A percentile compares a stretch with the other conserved stretches of the same genome.
phyloP scores from a whole-genome alignment of 768 basidiomycete species.

The Galerina marginata region DNA sequence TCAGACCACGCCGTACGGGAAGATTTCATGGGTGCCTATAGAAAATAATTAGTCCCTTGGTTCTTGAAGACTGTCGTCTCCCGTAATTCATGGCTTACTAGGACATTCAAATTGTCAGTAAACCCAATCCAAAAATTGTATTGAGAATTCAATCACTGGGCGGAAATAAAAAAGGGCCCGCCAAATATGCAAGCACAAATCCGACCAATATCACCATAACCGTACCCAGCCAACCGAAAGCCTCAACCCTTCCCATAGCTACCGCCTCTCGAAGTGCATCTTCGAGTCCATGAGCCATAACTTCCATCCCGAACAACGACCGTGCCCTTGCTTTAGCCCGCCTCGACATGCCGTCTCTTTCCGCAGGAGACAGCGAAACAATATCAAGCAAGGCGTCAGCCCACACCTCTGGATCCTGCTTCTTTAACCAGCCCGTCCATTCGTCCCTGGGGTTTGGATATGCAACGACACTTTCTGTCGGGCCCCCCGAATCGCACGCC shows the following conservation, averaged over 20 bases:
- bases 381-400: conserved; percentile 69
- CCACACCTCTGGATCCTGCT: conserved; percentile 72
- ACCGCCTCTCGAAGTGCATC: conserved; percentile 57
- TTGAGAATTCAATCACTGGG: conserved; percentile 1
- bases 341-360: conserved; percentile 53
- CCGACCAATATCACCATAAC: conserved; percentile 35
- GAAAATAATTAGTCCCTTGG: neutral
- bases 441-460: conserved; percentile 31
- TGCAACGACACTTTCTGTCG: conserved; percentile 79
- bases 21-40: conserved; percentile 44
- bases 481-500: conserved; percentile 87
- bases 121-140: neutral
- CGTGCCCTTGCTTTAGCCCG: conserved; percentile 68
- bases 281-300: conserved; percentile 71
- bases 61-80: too few relatives aligned
- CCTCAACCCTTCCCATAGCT: conserved; percentile 51
- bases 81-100: neutral
- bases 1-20: conserved; percentile 53
- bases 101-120: neutral
- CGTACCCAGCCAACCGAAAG: conserved; percentile 20
- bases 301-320: conserved; percentile 75
- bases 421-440: conserved; percentile 80
- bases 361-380: conserved; percentile 43
- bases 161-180: conserved; percentile 26
- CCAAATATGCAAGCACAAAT: conserved; percentile 36